phyloP scores from a whole-genome alignment of 306 rosid species.

The Rosa chinensis region DNA sequence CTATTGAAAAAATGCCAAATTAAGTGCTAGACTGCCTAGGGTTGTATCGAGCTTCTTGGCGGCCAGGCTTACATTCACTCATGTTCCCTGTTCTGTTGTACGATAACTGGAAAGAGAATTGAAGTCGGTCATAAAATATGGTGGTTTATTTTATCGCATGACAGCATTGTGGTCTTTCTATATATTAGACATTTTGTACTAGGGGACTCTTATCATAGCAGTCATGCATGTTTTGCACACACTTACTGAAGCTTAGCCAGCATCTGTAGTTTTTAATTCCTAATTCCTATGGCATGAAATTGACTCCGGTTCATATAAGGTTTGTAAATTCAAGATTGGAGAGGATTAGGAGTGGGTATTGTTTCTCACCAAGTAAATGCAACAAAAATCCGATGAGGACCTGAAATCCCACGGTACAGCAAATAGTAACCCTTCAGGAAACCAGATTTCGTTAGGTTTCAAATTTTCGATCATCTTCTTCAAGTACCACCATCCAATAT shows the following conservation, averaged over 20 bases:
- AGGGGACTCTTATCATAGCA: not conserved
- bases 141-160: not conserved
- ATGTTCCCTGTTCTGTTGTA: not conserved
- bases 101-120: constrained; percentile 3
- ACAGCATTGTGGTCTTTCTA: not conserved
- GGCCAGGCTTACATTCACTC: not conserved
- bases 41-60: not conserved
- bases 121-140: not conserved
- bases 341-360: not conserved
- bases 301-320: not conserved
- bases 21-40: not conserved
- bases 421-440: too few species aligned
- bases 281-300: too few species aligned
- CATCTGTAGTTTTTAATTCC: not conserved
- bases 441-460: too few species aligned
- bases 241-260: not conserved
- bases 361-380: not conserved
- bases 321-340: not conserved
- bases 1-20: constrained; percentile 33
- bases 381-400: not conserved
- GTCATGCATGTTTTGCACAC: not conserved
- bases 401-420: too few species aligned
- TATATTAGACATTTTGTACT: not conserved
- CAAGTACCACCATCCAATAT: not conserved
- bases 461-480: too few species aligned